Evolutionary conservation across 2,329 filamentous ascomycete species (phyloP).

Genomic region (Aspergillus japonicus): DNA sequence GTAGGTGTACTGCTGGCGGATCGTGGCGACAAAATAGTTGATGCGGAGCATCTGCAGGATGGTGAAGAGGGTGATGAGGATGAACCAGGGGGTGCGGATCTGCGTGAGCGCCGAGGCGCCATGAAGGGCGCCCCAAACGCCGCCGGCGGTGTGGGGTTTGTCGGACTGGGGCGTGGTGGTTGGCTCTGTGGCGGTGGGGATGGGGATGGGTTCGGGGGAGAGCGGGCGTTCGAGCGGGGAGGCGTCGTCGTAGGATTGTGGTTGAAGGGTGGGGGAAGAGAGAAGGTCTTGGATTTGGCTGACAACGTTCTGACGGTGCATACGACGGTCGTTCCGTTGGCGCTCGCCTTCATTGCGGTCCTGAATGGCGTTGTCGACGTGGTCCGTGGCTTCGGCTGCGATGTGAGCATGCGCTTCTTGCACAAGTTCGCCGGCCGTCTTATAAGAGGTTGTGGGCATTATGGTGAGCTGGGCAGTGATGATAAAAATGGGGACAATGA

Average conservation of each 20-base stretch:
- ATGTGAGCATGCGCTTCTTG: slow-evolving; percentile 62
- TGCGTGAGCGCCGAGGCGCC: slow-evolving; percentile 15
- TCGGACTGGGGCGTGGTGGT: slow-evolving; percentile 29
- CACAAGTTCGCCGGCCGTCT: slow-evolving; percentile 80
- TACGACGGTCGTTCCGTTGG: slow-evolving; percentile 55
- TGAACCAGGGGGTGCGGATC: slow-evolving; percentile 63
- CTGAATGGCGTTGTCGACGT: slow-evolving; percentile 55
- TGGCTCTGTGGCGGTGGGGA: slow-evolving; percentile 31
- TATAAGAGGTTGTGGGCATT: slow-evolving; percentile 75
- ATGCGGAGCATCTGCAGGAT: slow-evolving; percentile 75
- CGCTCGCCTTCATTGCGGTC: slow-evolving; percentile 49
- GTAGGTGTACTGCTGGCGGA: slow-evolving; percentile 76
- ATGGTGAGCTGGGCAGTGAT: slow-evolving; percentile 65
- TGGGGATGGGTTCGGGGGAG: slow-evolving; percentile 28
- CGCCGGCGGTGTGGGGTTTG: slow-evolving; percentile 42
- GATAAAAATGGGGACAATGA: slow-evolving; percentile 68
- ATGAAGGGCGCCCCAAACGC: slow-evolving; percentile 71
- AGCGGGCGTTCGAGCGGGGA: slow-evolving; percentile 9
- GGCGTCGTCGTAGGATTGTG: slow-evolving; percentile 7
- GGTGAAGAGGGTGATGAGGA: slow-evolving; percentile 79
- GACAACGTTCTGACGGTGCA: slow-evolving; percentile 62
- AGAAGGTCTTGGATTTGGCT: slow-evolving; percentile 73
- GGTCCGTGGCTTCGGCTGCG: slow-evolving; percentile 56
- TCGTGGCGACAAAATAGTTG: slow-evolving; percentile 90
- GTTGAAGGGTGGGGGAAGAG: slow-evolving; percentile 43